These are phyloP conservation scores for Metarhizium rileyi DNA, from an alignment of 2,329 filamentous ascomycete genomes.

Conservation along the genomic window DNA sequence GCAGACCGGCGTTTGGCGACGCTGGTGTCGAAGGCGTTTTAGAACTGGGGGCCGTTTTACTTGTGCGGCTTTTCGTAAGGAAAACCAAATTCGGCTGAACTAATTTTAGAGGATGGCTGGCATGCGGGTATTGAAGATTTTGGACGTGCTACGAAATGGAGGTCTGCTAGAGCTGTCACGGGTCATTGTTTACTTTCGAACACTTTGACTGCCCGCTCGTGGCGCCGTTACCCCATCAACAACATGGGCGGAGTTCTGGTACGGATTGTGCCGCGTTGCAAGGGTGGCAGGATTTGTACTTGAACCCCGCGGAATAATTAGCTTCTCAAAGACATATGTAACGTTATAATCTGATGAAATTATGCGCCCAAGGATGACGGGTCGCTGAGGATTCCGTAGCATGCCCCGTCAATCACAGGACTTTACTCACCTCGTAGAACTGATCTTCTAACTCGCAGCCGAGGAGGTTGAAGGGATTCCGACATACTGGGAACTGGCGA, in stretches of 20 bases:
- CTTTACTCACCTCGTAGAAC: too few relatives aligned
- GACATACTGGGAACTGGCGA: too few relatives aligned
- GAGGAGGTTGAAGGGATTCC: too few relatives aligned
- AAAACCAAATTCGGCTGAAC: not conserved
- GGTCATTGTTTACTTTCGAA: conserved; percentile 2
- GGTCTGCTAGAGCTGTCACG: not conserved
- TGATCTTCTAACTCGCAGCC: too few relatives aligned
- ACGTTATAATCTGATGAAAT: too few relatives aligned
- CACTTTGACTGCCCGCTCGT: not conserved
- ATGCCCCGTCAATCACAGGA: too few relatives aligned
- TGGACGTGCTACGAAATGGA: not conserved
- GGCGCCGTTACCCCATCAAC: conserved; percentile 9
- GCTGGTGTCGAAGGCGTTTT: not conserved
- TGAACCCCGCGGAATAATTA: too few relatives aligned
- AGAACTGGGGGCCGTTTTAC: not conserved
- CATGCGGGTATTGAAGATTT: not conserved
- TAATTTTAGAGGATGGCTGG: not conserved
- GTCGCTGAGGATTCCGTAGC: too few relatives aligned
- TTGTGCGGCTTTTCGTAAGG: not conserved
- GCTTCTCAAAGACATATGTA: too few relatives aligned
- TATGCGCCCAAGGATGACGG: too few relatives aligned
- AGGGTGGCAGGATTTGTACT: not conserved
- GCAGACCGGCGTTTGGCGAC: not conserved
- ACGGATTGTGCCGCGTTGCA: not conserved
- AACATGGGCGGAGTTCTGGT: not conserved